Base-by-base conservation (phyloP, 2,329 filamentous ascomycete species). In the Ophiostoma sp. region DNA sequence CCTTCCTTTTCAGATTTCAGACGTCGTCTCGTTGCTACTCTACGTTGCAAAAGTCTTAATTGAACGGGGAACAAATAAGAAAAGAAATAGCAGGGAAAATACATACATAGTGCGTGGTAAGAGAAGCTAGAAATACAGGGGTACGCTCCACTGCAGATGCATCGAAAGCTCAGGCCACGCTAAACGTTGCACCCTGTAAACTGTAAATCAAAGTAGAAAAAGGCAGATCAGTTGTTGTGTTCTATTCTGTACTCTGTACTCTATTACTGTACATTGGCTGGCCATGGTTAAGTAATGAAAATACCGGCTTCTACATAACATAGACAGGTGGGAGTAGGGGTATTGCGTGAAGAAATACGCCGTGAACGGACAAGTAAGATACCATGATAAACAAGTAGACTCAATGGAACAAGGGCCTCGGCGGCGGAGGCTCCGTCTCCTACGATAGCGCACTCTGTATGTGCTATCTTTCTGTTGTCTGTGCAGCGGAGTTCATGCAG, bases 181-280 rank as follows among this genome's bases (percentile, higher is more conserved):
- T 57, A 27, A 3, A 27, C 10, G 52, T 23, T 57, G 7, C 52
- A 57, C 52, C 52, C 52, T 57, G 52, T 27, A 57, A 57, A 57
- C n/a, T 57, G 23, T 57, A 57, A 57, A 57, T 57, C 10, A 23
- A 57, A 57, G 52, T 57, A 27, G 52, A 57, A 57, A 57, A 57
- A 57, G 20, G 52, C 20, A 48, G 20, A 48, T 48, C 44, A 20
- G 44, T 31, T 31, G 39, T 2, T 11, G 15, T 31, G 15, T 13
- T 41, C 39, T 41, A 41, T 41, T 39, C 36, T 39, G 11, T 41
- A 31, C 11, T 41, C 13, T 41, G 39, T 41, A 13, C 13, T 11
- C 39, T 41, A 36, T 36, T 36, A 36, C 2, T 36, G 35, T 36
- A 36, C 35, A 36, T 10, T 39, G 13, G 27, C 36, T 39, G 36